Base-by-base conservation (phyloP, 78 protist genomes). In the Dictyostelium purpureum region DNA sequence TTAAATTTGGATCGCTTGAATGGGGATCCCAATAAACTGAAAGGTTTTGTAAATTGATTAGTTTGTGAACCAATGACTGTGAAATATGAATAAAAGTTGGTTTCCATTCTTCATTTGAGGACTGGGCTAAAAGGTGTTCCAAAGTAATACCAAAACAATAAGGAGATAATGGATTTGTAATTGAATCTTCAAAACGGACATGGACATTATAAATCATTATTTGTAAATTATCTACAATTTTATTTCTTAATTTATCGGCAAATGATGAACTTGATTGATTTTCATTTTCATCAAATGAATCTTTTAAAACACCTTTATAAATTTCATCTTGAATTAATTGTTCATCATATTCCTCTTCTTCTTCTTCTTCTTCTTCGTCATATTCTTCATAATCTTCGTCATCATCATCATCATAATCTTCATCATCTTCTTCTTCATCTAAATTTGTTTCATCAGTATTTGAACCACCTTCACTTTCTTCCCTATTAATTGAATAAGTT, bases 141-240 rank as follows among this genome's bases (percentile, higher is more conserved):
- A 90, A 70, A 21, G 94, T 90, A 2, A 90, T n/a, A 54, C 94
- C 94, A 52, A 90, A 90, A 79, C 94, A 74, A 42, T 63, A 77
- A 10, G 94, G 87, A 69, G 76, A 31, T 4, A 28, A 6, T 5
- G 95, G 95, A 18, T 74, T 91, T 31, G 83, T 81, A 16, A 57
- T 40, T 16, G 45, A 67, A 28, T 91, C 95, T 47, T 91, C 95
- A 37, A 82, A 91, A 56, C 95, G 63, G 10, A 91, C 57, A 57
- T 91, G 95, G 47, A 91, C 89, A 61, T 78, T 85, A 24, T 70
- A 82, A 79, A 91, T 79, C 42, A 54, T 56, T 19, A 91, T 65
- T 38, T 91, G 95, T 24, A 91, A 43, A 69, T 91, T 91, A 70
- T 91, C 95, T 6, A 91, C 95, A 45, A 91, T 91, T 57, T 91